A percentile compares a stretch with the other conserved stretches of the same genome.
phyloP scores from a whole-genome alignment of 352 stramenopile genomes.

The Pelagophyceae sp. region DNA sequence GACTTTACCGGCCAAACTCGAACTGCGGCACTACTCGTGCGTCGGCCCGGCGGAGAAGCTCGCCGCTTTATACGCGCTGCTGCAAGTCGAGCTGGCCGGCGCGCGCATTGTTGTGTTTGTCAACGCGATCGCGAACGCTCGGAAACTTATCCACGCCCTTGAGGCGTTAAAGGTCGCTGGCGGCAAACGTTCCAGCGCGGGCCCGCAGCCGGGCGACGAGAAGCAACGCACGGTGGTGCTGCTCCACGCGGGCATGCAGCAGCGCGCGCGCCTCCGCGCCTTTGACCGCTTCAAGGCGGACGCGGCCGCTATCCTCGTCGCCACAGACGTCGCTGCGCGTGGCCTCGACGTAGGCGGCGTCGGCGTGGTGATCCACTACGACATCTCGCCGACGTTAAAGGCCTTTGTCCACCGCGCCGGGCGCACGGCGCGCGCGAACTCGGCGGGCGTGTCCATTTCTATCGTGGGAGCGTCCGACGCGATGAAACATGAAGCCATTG shows the following conservation, averaged over 20 bases:
- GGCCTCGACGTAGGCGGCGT: constrained; percentile 94
- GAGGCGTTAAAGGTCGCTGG: constrained; percentile 51
- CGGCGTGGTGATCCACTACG: constrained; percentile 92
- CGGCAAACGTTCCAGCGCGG: no score
- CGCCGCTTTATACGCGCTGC: constrained; percentile 5
- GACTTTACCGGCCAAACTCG: neutral
- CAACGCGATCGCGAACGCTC: constrained; percentile 73
- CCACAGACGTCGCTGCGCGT: constrained; percentile 88
- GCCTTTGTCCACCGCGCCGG: neutral
- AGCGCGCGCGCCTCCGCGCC: constrained; percentile 74
- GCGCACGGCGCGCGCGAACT: neutral
- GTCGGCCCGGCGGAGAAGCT: neutral
- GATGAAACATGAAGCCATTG: neutral
- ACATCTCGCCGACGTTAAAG: constrained; percentile 62
- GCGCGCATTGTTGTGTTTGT: constrained; percentile 76
- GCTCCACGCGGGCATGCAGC: constrained; percentile 78
- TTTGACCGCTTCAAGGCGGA: constrained; percentile 59
- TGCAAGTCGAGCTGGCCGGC: constrained; percentile 34
- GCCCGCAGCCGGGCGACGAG: no score
- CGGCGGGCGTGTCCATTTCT: neutral
- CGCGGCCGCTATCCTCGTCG: constrained; percentile 73
- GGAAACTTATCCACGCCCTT: constrained; percentile 54
- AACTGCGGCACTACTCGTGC: neutral
- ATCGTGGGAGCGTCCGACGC: neutral
- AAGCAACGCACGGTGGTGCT: constrained; percentile 50